phyloP scores from a whole-genome alignment of 495 filamentous ascomycete genomes.

The Podospora fimiseda region DNA sequence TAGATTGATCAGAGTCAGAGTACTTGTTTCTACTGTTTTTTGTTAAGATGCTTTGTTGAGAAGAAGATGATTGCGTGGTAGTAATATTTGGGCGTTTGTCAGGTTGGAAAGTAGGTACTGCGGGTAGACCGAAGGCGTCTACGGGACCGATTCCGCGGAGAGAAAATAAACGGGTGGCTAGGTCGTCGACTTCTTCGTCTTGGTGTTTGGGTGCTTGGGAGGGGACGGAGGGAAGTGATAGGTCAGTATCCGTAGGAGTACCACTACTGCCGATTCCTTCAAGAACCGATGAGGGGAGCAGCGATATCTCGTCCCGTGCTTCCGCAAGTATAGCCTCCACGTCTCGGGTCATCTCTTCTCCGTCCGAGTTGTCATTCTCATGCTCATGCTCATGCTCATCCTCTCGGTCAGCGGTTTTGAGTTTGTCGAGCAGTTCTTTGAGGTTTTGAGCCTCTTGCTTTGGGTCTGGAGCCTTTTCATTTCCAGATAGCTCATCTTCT shows the following conservation, averaged over 20 bases:
- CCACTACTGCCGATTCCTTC: no score
- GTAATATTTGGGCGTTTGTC: no score
- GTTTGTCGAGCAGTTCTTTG: slow-evolving; percentile 18
- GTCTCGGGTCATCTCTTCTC: slow-evolving; percentile 31
- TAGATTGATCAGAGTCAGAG: slow-evolving; percentile 58
- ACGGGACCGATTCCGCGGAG: slow-evolving; percentile 28
- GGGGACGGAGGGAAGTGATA: slow-evolving; percentile 34
- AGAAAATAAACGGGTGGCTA: slow-evolving; percentile 32
- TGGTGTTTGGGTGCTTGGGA: slow-evolving; percentile 17
- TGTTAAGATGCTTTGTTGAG: not conserved
- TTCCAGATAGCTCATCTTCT: slow-evolving; percentile 16
- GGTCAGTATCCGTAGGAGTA: no score
- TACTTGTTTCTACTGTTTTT: slow-evolving; percentile 27
- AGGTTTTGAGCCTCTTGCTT: slow-evolving; percentile 23
- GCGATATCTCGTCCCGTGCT: slow-evolving; percentile 31
- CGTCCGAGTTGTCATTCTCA: slow-evolving; percentile 34
- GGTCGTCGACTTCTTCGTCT: slow-evolving; percentile 35
- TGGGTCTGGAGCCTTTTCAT: slow-evolving; percentile 8
- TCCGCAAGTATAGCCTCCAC: slow-evolving; percentile 32
- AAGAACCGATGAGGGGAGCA: not conserved
- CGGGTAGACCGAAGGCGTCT: slow-evolving; percentile 43
- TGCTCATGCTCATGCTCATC: not conserved
- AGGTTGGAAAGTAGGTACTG: slow-evolving; percentile 48
- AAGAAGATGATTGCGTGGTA: no score
- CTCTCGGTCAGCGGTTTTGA: not conserved